phyloP scores from a whole-genome alignment of 495 filamentous ascomycete genomes.

The Aspergillus ellipticus region DNA sequence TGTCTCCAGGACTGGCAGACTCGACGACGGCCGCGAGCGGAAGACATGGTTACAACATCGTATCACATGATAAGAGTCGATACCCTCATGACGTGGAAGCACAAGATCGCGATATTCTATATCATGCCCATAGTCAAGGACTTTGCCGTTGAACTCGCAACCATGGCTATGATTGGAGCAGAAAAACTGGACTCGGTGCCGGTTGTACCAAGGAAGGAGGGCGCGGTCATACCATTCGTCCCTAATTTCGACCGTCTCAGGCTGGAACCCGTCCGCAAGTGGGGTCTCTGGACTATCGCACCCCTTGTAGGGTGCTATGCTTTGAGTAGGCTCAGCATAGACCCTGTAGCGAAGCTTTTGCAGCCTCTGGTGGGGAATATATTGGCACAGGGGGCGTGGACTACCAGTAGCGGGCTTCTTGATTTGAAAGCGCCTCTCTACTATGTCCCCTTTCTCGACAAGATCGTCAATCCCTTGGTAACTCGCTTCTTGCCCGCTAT shows the following conservation, averaged over 20 bases:
- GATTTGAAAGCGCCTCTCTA: background rate
- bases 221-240: background rate
- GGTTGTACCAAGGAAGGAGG: background rate
- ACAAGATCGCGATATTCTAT: background rate
- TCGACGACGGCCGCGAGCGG: background rate
- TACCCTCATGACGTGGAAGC: too few species aligned
- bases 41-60: too few species aligned
- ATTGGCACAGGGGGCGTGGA: slow-evolving; percentile 27
- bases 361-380: background rate
- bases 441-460: slow-evolving; percentile 7
- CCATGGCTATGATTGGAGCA: background rate
- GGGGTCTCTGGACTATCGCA: background rate
- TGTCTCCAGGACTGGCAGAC: background rate
- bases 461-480: slow-evolving; percentile 7
- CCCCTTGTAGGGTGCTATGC: background rate
- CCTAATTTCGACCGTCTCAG: background rate
- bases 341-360: background rate
- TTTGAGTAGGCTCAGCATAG: background rate
- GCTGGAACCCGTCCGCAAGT: background rate
- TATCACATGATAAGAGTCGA: too few species aligned
- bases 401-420: slow-evolving; percentile 10
- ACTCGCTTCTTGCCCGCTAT: slow-evolving; percentile 18
- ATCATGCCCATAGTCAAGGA: background rate
- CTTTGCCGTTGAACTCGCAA: background rate
- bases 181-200: background rate